Evolutionary conservation across 306 rosid species (phyloP), one percentile per base, ranked within the genome.

Genomic region (Gleditsia sinensis): DNA sequence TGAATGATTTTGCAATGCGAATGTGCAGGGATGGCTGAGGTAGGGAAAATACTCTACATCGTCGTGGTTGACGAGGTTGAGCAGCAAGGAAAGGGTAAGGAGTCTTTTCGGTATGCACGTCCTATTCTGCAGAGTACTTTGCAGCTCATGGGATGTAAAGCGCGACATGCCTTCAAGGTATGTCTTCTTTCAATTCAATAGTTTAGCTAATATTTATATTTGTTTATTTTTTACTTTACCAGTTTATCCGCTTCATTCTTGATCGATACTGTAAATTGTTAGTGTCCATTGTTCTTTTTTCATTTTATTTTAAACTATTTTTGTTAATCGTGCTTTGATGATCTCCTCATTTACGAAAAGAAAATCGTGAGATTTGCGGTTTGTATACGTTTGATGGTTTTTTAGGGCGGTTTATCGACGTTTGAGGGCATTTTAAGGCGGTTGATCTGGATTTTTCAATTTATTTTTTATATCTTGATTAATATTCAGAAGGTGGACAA

Each of bases 141-240:
- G 14, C 98, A 94, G 69, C 94, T 91, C 16, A 94, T 94, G 87
- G 98, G 98, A 60, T 94, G 98, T 79, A 94, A 94, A 68, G 89
- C 97, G 2, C 86, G 98, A 9, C 98, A 94, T 67, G 96, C 98
- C 51, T 91, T 94, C 54, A 94, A 94, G 98, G 98, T 88, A 30
- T 25, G 0, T 33, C 8, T 24, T 16, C 24, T 77, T 71, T 45
- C 24, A 28, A 8, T 74, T 25, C 19, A 3, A 2, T 70, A 2
- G 11, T 21, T 6, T 12, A 1, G 16, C 21, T 39, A 6, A 62
- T 62, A 19, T 6, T 40, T 5, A 0, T 7, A 8, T 56, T 27
- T 6, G 6, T 5, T 7, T 6, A 14, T 65, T 54, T 60, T 0
- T 40, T 32, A 34, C n/a, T n/a, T 40, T 13, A 23, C 46, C n/a